These are phyloP conservation scores for Penicillium tannophilum DNA, from an alignment of 495 filamentous ascomycete genomes.

Conservation along the genomic window DNA sequence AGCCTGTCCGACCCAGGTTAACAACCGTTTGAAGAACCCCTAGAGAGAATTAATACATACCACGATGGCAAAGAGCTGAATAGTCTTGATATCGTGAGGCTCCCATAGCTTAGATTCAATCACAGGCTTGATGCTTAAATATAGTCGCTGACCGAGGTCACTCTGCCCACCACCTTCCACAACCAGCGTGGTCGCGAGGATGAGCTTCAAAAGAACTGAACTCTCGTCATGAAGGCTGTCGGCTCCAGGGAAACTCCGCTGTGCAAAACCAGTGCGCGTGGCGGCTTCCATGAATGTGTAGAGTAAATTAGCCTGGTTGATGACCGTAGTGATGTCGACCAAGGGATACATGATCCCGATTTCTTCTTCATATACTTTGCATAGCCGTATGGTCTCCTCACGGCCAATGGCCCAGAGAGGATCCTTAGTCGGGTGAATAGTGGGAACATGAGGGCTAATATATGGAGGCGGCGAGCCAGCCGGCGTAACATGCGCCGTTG, in stretches of 20 bases:
- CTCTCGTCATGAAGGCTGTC: slow-evolving; percentile 68
- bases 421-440: slow-evolving; percentile 58
- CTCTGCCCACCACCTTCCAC: slow-evolving; percentile 78
- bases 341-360: slow-evolving; percentile 87
- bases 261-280: slow-evolving; percentile 56
- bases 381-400: slow-evolving; percentile 72
- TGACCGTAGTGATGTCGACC: slow-evolving; percentile 66
- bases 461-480: slow-evolving; percentile 53
- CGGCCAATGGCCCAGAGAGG: slow-evolving; percentile 73
- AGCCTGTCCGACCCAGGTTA: slow-evolving; percentile 47
- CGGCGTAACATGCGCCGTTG: slow-evolving; percentile 52
- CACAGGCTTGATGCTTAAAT: slow-evolving; percentile 67
- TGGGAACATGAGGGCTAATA: slow-evolving; percentile 38
- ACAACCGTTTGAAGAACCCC: not conserved
- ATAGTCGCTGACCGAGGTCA: slow-evolving; percentile 68
- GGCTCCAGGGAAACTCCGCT: slow-evolving; percentile 54
- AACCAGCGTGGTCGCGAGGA: slow-evolving; percentile 72
- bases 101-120: slow-evolving; percentile 70
- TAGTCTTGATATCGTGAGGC: slow-evolving; percentile 63
- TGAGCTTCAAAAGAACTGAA: slow-evolving; percentile 73
- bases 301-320: slow-evolving; percentile 63
- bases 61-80: slow-evolving; percentile 73
- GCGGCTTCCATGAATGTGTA: slow-evolving; percentile 74
- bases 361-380: slow-evolving; percentile 77
- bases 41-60: slow-evolving; percentile 40